Base-by-base conservation (phyloP, 2,329 filamentous ascomycete genomes). In the Pseudogymnoascus sp. region DNA sequence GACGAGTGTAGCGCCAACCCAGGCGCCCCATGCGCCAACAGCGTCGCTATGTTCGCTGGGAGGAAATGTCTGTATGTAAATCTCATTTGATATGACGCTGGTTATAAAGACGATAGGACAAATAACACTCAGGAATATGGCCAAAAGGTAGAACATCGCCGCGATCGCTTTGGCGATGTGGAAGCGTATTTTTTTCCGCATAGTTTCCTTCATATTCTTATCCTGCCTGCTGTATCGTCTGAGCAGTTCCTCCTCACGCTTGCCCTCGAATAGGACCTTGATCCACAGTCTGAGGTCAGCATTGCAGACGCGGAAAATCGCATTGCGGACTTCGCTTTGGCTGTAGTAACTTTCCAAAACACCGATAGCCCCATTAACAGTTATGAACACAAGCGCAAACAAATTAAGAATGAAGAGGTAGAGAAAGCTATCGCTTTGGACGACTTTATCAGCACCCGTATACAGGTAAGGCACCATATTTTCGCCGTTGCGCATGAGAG, bases 1-100 rank as follows among this genome's bases (percentile, higher is more conserved):
- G 6, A 65, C 64, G 4, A 65, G 31, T 14, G 8, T 7, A 3
- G 64, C 64, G 28, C 64, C 64, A 31, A 64, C 64, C 64, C 64
- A 65, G 18, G 64, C 42, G 6, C 62, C 64, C 64, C 64, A 65
- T 46, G 64, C 62, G 7, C 64, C 64, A 2, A 65, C 28, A 2
- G 64, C 64, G 14, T 65, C 62, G 31, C 62, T 65, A 14, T 62
- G 59, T n/a, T 65, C 64, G 31, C 59, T 60, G 9, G 38, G 38
- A 36, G 64, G 64, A 11, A 62, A 60, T 11, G 18, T 8, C 25
- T 64, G 43, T 5, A 65, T 14, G 1, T 38, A 12, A 36, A 64
- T 34, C 25, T 65, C 62, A 23, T 42, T 62, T 31, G 46, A 18
- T 11, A 65, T 31, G 18, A 65, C 43, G 12, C 14, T 62, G 2